Conservation (phyloP, 345 rosid genomes). For the Camelina hispida region DNA sequence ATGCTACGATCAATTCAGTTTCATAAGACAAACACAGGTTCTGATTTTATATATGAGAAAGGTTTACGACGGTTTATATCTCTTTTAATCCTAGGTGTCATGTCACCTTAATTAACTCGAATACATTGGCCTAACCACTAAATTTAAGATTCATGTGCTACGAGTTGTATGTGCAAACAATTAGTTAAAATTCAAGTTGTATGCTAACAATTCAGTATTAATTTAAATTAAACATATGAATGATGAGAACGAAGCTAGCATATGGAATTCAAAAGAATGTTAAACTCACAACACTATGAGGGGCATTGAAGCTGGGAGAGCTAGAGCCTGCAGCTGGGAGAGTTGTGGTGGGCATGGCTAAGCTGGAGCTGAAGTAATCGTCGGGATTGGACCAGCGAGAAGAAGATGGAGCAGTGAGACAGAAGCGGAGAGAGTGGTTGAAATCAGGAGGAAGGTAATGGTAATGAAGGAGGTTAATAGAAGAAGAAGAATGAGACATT, state of each 20-base stretch:
- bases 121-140: too few species aligned
- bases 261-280: background rate
- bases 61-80: too few species aligned
- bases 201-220: background rate
- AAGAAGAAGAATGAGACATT: slow-evolving; percentile 47
- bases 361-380: slow-evolving; percentile 14
- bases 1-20: background rate
- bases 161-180: background rate
- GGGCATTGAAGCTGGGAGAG: slow-evolving; percentile 32
- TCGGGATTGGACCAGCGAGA: slow-evolving; percentile 37
- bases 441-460: slow-evolving; percentile 42
- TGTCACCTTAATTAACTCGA: too few species aligned
- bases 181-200: background rate
- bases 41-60: background rate
- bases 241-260: background rate
- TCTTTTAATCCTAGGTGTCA: too few species aligned
- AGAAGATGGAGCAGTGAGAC: slow-evolving; percentile 41
- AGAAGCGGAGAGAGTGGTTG: slow-evolving; percentile 35
- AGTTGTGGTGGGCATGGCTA: slow-evolving; percentile 39
- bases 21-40: background rate
- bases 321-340: slow-evolving; percentile 36
- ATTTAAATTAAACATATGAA: background rate
- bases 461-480: slow-evolving; percentile 44
- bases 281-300: slow-evolving; percentile 44
- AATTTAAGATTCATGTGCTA: background rate